Percentiles rank a stretch among this genome's conserved stretches.
Conservation (phyloP, 2,329 filamentous ascomycete species). For the Aspergillus piperis region DNA sequence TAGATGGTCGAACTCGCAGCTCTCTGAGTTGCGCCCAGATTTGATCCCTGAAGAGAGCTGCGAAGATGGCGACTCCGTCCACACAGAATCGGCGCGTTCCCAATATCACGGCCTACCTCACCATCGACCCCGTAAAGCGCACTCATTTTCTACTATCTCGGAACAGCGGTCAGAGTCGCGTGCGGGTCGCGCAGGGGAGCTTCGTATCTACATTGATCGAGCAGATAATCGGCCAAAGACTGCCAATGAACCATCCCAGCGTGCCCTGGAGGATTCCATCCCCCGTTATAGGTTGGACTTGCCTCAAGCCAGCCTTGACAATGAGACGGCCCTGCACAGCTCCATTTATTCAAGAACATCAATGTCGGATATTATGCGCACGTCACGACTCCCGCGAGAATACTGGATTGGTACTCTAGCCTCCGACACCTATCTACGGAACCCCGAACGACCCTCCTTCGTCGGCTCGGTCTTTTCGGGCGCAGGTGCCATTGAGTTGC, state of each 20-base stretch:
- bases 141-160: slow-evolving; percentile 76
- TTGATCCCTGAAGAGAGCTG: slow-evolving; percentile 27
- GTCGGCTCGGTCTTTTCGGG: slow-evolving; percentile 41
- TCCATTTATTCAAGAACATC: slow-evolving; percentile 74
- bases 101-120: slow-evolving; percentile 25
- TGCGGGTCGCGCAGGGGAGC: slow-evolving; percentile 60
- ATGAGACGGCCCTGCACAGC: slow-evolving; percentile 74
- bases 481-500: slow-evolving; percentile 34
- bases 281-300: slow-evolving; percentile 82
- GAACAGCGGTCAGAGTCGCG: slow-evolving; percentile 54
- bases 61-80: slow-evolving; percentile 27
- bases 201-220: slow-evolving; percentile 79
- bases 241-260: slow-evolving; percentile 58
- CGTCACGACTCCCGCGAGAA: slow-evolving; percentile 58
- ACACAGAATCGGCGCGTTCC: slow-evolving; percentile 23
- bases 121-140: slow-evolving; percentile 59
- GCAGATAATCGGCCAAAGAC: slow-evolving; percentile 66
- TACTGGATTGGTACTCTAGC: slow-evolving; percentile 28
- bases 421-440: slow-evolving; percentile 28
- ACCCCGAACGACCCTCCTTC: slow-evolving; percentile 36
- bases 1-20: slow-evolving; percentile 45
- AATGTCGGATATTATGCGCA: slow-evolving; percentile 67
- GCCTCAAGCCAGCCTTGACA: slow-evolving; percentile 74
- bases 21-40: slow-evolving; percentile 40
- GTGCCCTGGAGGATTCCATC: slow-evolving; percentile 71